phyloP scores from a whole-genome alignment of 2,329 filamentous ascomycete species.

The Talaromyces sp. region DNA sequence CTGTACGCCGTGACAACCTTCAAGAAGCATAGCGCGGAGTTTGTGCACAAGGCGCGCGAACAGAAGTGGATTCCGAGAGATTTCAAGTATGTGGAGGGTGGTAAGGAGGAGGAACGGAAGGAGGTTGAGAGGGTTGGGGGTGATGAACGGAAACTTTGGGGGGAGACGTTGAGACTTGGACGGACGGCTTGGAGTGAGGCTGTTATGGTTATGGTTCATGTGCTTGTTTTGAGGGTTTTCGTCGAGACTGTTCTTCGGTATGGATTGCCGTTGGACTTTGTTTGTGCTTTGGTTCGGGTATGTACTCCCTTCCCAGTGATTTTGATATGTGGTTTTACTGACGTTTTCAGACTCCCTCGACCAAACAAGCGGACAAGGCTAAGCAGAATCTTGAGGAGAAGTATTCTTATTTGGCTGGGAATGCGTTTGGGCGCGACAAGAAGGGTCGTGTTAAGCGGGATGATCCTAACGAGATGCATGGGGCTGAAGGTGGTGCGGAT shows the following conservation, averaged over 20 bases:
- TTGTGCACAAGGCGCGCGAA: slow-evolving; percentile 88
- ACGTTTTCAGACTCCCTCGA: slow-evolving; percentile 64
- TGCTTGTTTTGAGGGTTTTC: slow-evolving; percentile 87
- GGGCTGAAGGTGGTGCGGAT: slow-evolving; percentile 70
- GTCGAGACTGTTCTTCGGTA: slow-evolving; percentile 98
- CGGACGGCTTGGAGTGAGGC: slow-evolving; percentile 94
- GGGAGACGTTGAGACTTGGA: slow-evolving; percentile 82
- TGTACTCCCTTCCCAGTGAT: slow-evolving; percentile 29
- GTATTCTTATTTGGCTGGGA: slow-evolving; percentile 91
- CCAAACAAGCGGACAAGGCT: slow-evolving; percentile 79
- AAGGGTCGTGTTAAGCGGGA: slow-evolving; percentile 90
- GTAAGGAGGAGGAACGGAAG: slow-evolving; percentile 82
- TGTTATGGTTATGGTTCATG: slow-evolving; percentile 95
- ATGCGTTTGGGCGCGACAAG: slow-evolving; percentile 92
- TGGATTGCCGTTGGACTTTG: slow-evolving; percentile 86
- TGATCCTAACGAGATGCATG: slow-evolving; percentile 85
- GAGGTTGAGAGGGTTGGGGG: slow-evolving; percentile 80
- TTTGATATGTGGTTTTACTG: slow-evolving; percentile 1
- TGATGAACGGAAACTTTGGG: slow-evolving; percentile 90
- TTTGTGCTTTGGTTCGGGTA: slow-evolving; percentile 83
- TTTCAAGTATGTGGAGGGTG: slow-evolving; percentile 89
- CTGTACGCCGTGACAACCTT: slow-evolving; percentile 89
- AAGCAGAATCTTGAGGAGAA: slow-evolving; percentile 77
- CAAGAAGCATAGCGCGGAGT: slow-evolving; percentile 86
- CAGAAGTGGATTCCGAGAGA: slow-evolving; percentile 93